Percentiles rank a stretch among this genome's conserved stretches.
These are phyloP conservation scores for Boletellus ananas DNA, from an alignment of 768 basidiomycete genomes.

Conservation along the genomic window DNA sequence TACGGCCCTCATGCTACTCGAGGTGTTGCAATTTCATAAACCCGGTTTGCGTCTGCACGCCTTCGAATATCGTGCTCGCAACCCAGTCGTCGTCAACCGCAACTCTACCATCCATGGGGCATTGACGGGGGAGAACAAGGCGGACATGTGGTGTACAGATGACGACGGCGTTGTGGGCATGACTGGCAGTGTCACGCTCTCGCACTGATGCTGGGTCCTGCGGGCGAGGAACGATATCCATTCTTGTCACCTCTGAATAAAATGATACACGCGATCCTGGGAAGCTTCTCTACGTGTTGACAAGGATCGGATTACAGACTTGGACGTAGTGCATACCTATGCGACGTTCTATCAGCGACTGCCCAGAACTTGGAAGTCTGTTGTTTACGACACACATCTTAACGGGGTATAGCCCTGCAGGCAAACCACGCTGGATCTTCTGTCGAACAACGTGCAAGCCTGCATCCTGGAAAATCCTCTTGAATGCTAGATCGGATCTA, in stretches of 20 bases:
- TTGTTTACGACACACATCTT: conserved; percentile 60
- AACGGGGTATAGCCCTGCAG: conserved; percentile 74
- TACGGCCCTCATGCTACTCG: conserved; percentile 75
- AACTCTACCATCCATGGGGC: conserved; percentile 46
- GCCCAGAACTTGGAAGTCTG: not conserved
- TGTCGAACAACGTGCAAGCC: conserved; percentile 70
- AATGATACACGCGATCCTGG: not conserved
- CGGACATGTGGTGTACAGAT: conserved; percentile 56
- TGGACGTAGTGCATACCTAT: conserved; percentile 26
- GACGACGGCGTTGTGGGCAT: conserved; percentile 62
- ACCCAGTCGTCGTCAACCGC: conserved; percentile 55
- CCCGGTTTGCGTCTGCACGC: conserved; percentile 43
- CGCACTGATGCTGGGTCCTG: conserved; percentile 2
- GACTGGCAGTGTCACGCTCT: conserved; percentile 49
- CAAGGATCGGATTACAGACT: conserved; percentile 1
- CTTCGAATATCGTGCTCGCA: conserved; percentile 70
- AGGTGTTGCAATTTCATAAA: conserved; percentile 48
- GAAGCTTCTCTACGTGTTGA: not conserved
- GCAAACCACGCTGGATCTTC: conserved; percentile 79
- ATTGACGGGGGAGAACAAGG: conserved; percentile 35
- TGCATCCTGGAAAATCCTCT: conserved; percentile 66
- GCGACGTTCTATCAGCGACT: conserved; percentile 6
- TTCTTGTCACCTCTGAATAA: not conserved
- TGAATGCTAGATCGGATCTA: conserved; percentile 86
- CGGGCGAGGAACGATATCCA: not conserved